A percentile compares a stretch with the other conserved stretches of the same genome.
Conservation (phyloP, 176 grass and related monocot genomes). For the Oryza longistaminata region DNA sequence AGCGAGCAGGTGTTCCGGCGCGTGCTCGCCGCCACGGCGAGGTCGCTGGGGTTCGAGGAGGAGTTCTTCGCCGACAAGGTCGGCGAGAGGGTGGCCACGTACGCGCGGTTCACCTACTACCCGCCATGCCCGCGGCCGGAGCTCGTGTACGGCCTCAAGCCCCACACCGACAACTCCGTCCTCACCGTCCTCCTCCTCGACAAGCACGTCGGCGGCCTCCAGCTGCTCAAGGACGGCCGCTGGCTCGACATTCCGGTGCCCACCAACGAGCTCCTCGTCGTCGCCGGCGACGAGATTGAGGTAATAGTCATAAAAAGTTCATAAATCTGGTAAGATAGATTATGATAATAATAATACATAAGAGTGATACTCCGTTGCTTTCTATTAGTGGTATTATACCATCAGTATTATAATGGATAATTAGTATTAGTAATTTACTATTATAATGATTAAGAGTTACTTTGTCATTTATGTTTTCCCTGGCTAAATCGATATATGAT, state of each 20-base stretch:
- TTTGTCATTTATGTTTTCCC: no score
- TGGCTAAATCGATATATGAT: no score
- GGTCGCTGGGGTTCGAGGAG: constrained; percentile 28
- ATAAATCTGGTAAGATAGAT: no score
- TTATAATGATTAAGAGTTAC: no score
- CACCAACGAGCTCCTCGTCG: constrained; percentile 36
- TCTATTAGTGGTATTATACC: no score
- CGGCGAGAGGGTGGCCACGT: constrained; percentile 12
- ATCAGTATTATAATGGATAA: no score
- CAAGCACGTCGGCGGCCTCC: constrained; percentile 51
- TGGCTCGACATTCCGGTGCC: constrained; percentile 51
- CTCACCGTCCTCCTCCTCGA: constrained; percentile 58
- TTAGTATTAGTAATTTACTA: no score
- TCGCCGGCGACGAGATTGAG: constrained; percentile 57
- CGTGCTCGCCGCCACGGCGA: constrained; percentile 43
- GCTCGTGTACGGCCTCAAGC: constrained; percentile 64
- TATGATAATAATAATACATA: no score
- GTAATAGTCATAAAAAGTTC: no score
- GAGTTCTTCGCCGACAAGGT: constrained; percentile 42
- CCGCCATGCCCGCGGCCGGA: constrained; percentile 56
- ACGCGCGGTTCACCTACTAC: constrained; percentile 57
- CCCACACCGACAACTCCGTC: constrained; percentile 65
- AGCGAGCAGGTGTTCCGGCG: constrained; percentile 25
- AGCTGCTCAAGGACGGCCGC: constrained; percentile 36
- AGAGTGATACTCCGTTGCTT: no score